Evolutionary conservation across 202 grass and related monocot species (phyloP).

Genomic region (Bolboschoenoplectus hybrid): DNA sequence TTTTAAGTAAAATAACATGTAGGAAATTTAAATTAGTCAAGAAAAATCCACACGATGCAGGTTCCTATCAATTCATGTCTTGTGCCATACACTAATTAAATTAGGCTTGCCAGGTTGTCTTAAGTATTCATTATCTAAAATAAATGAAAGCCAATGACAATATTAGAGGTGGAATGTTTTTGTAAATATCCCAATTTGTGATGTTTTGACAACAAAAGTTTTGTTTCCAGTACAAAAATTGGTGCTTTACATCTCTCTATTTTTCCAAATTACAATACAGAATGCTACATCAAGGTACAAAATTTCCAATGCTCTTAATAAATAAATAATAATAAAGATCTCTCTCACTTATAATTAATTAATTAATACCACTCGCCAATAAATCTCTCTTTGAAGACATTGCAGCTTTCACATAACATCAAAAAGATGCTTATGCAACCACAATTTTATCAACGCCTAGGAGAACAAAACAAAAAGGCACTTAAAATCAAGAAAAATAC

Average conservation of each 20-base stretch:
- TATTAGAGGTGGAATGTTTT: background rate
- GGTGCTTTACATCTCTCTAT: background rate
- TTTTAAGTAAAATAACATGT: too few species aligned
- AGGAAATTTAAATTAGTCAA: background rate
- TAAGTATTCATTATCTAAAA: background rate
- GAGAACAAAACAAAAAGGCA: background rate
- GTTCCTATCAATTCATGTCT: background rate
- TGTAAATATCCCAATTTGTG: background rate
- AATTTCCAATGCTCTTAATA: conserved; percentile 16
- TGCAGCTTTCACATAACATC: conserved; percentile 27
- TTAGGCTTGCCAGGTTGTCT: background rate
- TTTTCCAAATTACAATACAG: conserved; percentile 7
- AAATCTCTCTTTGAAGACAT: conserved; percentile 20
- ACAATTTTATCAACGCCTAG: conserved; percentile 21
- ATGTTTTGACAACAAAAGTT: background rate
- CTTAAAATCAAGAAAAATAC: background rate
- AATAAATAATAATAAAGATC: background rate
- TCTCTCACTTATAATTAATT: conserved; percentile 7
- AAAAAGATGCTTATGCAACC: conserved; percentile 7
- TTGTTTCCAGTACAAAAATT: background rate
- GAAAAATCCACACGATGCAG: background rate
- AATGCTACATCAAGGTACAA: background rate
- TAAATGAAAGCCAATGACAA: background rate
- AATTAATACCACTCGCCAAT: conserved; percentile 1
- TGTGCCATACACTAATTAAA: background rate